Evolutionary conservation across 2,329 filamentous ascomycete genomes (phyloP), one percentile per base, ranked within the genome.

Genomic region (Cladosporium sp.): DNA sequence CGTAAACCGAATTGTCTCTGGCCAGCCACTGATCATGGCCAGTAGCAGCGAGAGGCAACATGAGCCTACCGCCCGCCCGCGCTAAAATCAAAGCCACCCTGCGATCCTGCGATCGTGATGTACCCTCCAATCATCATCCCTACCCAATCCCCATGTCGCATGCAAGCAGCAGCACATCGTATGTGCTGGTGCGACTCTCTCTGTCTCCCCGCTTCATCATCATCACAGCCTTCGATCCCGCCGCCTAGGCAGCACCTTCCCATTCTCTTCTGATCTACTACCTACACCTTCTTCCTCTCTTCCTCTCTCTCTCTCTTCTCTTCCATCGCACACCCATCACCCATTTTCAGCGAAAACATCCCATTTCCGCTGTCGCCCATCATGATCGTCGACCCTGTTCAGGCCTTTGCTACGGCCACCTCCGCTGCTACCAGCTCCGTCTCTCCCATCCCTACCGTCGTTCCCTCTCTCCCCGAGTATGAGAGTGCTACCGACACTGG

Each of bases 331-430:
- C 30, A 27, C 4, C 36, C 36, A 27, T 11, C n/a, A n/a, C n/a
- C n/a, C n/a, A n/a, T n/a, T n/a, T 12, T 18, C 44, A 48, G 45
- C 45, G 29, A 48, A n/a, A 36, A 30, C 36, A 50, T 38, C 40
- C 53, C 36, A 43, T 24, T 36, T 41, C 42, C 49, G 51, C 34
- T 53, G 56, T 57, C 58, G 22, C 56, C 56, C 64, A 70, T 54
- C 62, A 75, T 74, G 69, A 71, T 76, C 55, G 67, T 71, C 59
- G 70, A 75, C 60, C 68, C 71, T 45, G 66, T 74, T 47, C 66
- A 73, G 56, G 66, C 69, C 43, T 56, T 74, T 52, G 70, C 61
- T 61, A 65, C 64, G 56, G 57, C 55, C 39, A 55, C 59, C 49
- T 56, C 55, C 41, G 41, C 30, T 27, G 20, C 20, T 19, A 36